These are phyloP conservation scores for Pseudopyrenochaeta lycopersici DNA, from an alignment of 2,329 filamentous ascomycete genomes.

Conservation along the genomic window DNA sequence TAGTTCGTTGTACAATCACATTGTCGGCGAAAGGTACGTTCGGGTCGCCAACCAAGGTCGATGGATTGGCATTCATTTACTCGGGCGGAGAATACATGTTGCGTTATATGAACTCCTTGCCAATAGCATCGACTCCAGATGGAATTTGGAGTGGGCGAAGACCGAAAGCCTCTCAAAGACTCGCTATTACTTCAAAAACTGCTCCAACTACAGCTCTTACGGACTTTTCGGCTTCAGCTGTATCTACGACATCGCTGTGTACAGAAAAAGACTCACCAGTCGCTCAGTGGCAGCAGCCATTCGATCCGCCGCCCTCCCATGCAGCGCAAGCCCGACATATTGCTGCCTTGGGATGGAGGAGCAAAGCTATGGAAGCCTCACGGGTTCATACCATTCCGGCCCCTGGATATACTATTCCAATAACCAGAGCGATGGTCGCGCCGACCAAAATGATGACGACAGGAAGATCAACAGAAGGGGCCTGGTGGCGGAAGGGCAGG, in stretches of 20 bases:
- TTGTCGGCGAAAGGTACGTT: background rate
- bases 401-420: background rate
- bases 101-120: background rate
- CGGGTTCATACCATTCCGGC: background rate
- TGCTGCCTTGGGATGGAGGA: background rate
- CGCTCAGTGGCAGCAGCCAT: background rate
- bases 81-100: background rate
- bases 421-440: background rate
- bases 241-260: no score
- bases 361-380: background rate
- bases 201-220: background rate
- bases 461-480: background rate
- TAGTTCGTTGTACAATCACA: constrained; percentile 6
- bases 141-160: background rate
- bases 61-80: constrained; percentile 8
- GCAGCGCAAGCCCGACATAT: background rate
- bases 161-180: background rate
- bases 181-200: background rate
- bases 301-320: background rate
- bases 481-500: background rate
- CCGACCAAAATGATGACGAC: background rate
- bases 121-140: background rate
- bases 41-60: background rate
- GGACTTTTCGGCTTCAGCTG: background rate
- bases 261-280: background rate